Evolutionary conservation across 148 eudicot genomes (phyloP).

Genomic region (Linanthus parryae): DNA sequence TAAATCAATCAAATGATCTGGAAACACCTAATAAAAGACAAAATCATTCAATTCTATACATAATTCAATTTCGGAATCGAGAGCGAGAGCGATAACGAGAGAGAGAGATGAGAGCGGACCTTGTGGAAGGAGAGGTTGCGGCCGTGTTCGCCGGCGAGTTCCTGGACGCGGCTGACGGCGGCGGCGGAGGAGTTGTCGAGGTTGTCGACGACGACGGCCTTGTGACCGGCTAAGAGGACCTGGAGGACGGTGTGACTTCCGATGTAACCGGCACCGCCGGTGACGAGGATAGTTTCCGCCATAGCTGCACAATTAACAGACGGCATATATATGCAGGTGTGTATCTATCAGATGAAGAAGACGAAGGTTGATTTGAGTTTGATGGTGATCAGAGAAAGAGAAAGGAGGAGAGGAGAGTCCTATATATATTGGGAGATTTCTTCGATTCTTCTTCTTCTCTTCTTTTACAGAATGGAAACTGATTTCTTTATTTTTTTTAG

Average conservation of each 20-base stretch:
- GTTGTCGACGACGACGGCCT: conserved; percentile 71
- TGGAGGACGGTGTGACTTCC: conserved; percentile 91
- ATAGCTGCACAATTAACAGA: conserved; percentile 9
- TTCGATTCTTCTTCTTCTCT: too few relatives aligned
- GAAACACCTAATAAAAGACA: neutral
- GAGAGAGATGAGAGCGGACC: conserved; percentile 23
- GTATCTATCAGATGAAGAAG: too few relatives aligned
- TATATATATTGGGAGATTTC: too few relatives aligned
- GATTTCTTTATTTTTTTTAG: too few relatives aligned
- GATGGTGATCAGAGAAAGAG: too few relatives aligned
- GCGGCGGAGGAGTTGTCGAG: conserved; percentile 75
- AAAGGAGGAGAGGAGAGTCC: too few relatives aligned
- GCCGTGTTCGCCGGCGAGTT: conserved; percentile 62
- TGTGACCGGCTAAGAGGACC: conserved; percentile 57
- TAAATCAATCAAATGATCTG: neutral
- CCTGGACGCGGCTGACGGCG: conserved; percentile 61
- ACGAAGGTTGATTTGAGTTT: too few relatives aligned
- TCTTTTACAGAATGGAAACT: too few relatives aligned
- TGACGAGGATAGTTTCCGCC: conserved; percentile 60
- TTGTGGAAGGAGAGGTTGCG: conserved; percentile 57
- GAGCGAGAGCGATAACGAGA: neutral
- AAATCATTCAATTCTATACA: neutral
- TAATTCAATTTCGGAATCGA: neutral
- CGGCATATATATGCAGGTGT: neutral
- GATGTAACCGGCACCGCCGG: conserved; percentile 95